Evolutionary conservation across 1,139 yeast genomes (phyloP).

Genomic region (Taiozyma onychis): DNA sequence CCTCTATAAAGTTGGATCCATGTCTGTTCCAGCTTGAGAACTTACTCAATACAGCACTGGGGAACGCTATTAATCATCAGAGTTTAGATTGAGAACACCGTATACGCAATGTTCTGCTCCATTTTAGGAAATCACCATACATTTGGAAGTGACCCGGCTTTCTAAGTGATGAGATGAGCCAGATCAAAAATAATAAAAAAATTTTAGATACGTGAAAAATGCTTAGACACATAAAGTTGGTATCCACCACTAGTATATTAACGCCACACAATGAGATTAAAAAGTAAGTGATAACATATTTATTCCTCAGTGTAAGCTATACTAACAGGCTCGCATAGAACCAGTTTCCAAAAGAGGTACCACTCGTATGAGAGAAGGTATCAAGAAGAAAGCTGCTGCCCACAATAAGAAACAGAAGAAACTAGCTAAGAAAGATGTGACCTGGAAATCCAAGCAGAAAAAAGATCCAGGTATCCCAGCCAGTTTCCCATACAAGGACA

Average conservation of each 20-base stretch:
- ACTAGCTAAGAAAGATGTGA: slow-evolving; percentile 76
- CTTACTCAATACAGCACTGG: no score
- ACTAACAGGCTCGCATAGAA: slow-evolving; percentile 23
- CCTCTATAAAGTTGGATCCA: no score
- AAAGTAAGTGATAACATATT: slow-evolving; percentile 23
- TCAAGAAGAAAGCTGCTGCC: slow-evolving; percentile 92
- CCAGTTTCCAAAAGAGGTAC: slow-evolving; percentile 81
- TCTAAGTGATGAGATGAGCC: background rate
- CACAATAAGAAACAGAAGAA: slow-evolving; percentile 83
- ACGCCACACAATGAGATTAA: slow-evolving; percentile 17
- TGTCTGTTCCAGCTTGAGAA: no score
- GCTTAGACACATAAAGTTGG: background rate
- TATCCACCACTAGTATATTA: background rate
- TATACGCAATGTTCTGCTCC: background rate
- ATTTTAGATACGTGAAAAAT: background rate
- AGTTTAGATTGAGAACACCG: no score
- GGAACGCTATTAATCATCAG: no score
- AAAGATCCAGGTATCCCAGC: slow-evolving; percentile 96
- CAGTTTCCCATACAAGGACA: slow-evolving; percentile 88
- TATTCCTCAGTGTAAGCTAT: background rate
- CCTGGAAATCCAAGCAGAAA: slow-evolving; percentile 82
- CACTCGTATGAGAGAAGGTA: slow-evolving; percentile 93
- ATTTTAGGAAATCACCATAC: background rate
- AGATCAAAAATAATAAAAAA: background rate
- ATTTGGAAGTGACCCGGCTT: background rate